Base-by-base conservation (phyloP, 768 basidiomycete species). In the Boletus rufocinnamomeus region DNA sequence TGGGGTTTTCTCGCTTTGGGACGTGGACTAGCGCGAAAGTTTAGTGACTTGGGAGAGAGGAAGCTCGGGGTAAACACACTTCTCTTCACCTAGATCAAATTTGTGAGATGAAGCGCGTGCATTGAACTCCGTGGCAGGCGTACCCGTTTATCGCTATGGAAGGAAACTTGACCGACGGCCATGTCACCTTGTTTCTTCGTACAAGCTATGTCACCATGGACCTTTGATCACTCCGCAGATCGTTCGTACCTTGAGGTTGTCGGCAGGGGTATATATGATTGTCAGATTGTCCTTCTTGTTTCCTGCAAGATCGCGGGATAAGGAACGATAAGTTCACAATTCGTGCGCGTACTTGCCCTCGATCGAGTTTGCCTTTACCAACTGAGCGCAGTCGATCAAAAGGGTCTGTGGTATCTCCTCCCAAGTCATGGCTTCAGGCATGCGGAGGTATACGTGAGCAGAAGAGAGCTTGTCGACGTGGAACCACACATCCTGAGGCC, bases 401-500 rank as follows among this genome's bases (percentile, higher is more conserved):
- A 98, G 75, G 1, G 82, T 76, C 54, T 87, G 80, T 0, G 97
- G 95, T 38, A 98, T 89, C n/a, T 77, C 73, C 7, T 98, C 95
- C 93, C 95, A 98, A 32, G 78, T 72, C 80, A 95, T 89, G n/a
- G 76, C 78, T 3, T 84, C 82, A 0, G 91, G 82, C 80, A 98
- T 85, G 35, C 95, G 88, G n/a, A 98, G 78, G 72, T 98, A 98
- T 41, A 98, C 95, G 72, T 98, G 94, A 1, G 95, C 95, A 4
- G 95, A 97, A 0, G 93, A 96, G 30, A 98, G 85, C 72, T 95
- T 96, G 79, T 98, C 97, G 60, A 99, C 97, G 73, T 98, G 97
- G 63, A 98, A 97, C 93, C 91, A 93, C 53, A 93, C 76, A 60
- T 93, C 91, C 72, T 89, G 85, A 9, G 90, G 88, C 88, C 88